phyloP scores from a whole-genome alignment of 148 eudicot genomes.

The Amaranthus hypochondriacus region DNA sequence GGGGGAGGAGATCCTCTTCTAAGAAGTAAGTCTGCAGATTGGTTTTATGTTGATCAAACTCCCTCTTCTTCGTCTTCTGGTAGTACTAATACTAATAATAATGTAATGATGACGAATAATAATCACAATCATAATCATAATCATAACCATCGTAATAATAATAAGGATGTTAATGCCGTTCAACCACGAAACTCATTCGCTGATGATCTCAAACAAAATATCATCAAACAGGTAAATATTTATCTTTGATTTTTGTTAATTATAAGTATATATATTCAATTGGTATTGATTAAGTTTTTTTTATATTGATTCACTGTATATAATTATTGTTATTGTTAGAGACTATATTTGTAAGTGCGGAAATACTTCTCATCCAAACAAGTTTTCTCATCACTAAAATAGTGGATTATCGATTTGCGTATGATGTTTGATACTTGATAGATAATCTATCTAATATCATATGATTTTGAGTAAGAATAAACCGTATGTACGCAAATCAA shows the following conservation, averaged over 20 bases:
- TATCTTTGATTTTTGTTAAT: neutral
- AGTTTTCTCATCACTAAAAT: too few relatives aligned
- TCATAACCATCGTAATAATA: neutral
- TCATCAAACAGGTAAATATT: constrained; percentile 58
- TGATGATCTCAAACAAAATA: constrained; percentile 56
- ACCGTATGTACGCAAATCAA: too few relatives aligned
- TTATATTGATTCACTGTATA: neutral
- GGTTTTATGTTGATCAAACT: constrained; percentile 44
- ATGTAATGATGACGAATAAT: neutral
- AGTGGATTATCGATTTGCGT: too few relatives aligned
- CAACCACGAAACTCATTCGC: constrained; percentile 36
- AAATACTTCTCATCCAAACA: too few relatives aligned
- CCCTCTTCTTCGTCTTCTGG: neutral
- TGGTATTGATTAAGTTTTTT: neutral
- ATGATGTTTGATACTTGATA: too few relatives aligned
- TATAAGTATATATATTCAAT: neutral
- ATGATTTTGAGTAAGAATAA: too few relatives aligned
- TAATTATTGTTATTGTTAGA: neutral
- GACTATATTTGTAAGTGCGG: too few relatives aligned
- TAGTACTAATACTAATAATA: neutral
- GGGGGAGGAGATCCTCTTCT: constrained; percentile 20
- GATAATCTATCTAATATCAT: too few relatives aligned
- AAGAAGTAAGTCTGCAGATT: constrained; percentile 34
- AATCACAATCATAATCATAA: neutral
- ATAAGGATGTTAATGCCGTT: neutral